Percentiles rank a stretch among this genome's conserved stretches.
Evolutionary conservation across 495 filamentous ascomycete species (phyloP).

Genomic region (Parathielavia hyrcaniae): DNA sequence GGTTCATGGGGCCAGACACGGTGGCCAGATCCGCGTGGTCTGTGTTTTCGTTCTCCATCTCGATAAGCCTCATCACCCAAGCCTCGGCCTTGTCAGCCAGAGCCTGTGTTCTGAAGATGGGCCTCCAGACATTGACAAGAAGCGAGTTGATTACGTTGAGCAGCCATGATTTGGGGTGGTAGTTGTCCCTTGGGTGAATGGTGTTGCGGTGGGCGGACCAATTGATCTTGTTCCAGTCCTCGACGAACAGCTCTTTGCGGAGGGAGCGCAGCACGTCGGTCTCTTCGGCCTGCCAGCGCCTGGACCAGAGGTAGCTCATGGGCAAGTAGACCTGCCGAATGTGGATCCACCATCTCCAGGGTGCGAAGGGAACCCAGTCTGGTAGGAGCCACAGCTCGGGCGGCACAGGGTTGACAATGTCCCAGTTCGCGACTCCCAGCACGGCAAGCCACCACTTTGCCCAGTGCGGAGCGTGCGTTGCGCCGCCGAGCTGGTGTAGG

Average conservation of each 20-base stretch:
- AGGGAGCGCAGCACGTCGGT: slow-evolving; percentile 65
- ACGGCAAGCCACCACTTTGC: slow-evolving; percentile 87
- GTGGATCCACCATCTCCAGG: slow-evolving; percentile 99
- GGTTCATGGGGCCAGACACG: slow-evolving; percentile 84
- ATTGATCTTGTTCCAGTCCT: slow-evolving; percentile 70
- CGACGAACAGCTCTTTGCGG: slow-evolving; percentile 76
- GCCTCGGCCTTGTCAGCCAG: slow-evolving; percentile 63
- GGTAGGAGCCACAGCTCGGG: slow-evolving; percentile 93
- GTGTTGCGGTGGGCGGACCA: slow-evolving; percentile 75
- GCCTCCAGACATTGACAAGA: slow-evolving; percentile 71
- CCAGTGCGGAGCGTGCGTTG: slow-evolving; percentile 84
- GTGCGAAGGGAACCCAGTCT: slow-evolving; percentile 89
- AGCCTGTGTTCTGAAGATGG: slow-evolving; percentile 55
- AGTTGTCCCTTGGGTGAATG: slow-evolving; percentile 76
- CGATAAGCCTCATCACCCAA: slow-evolving; percentile 64
- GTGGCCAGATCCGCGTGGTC: slow-evolving; percentile 81
- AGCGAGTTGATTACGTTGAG: slow-evolving; percentile 69
- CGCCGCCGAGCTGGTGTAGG: slow-evolving; percentile 81
- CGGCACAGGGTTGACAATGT: slow-evolving; percentile 88
- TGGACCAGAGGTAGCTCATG: slow-evolving; percentile 85
- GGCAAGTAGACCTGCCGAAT: slow-evolving; percentile 89
- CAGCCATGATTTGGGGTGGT: slow-evolving; percentile 83
- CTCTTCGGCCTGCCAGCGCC: slow-evolving; percentile 63
- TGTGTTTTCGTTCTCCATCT: slow-evolving; percentile 84
- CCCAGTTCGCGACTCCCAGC: slow-evolving; percentile 78